phyloP scores from a whole-genome alignment of 2,329 filamentous ascomycete species.

The Fusarium decemcellulare region DNA sequence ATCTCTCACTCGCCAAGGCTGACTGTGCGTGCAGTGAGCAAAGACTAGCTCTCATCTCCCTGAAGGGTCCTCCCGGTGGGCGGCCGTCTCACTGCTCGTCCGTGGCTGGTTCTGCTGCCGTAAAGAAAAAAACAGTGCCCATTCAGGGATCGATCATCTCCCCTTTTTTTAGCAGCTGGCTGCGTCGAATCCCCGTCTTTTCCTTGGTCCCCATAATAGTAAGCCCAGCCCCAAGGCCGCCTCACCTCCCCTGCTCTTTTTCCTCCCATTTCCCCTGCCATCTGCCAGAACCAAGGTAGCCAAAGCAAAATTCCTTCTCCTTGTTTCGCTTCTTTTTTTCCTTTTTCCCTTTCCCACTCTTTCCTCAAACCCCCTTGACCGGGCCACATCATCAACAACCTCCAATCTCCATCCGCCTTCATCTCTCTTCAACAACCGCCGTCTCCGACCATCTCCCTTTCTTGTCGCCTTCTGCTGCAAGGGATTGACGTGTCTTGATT shows the following conservation, averaged over 20 bases:
- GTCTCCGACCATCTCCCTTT: conserved; percentile 4
- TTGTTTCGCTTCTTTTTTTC: conserved; percentile 24
- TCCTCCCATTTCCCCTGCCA: conserved; percentile 8
- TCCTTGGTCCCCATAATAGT: conserved; percentile 21
- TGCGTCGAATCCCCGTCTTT: too few relatives aligned
- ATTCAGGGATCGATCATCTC: conserved; percentile 17
- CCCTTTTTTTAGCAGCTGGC: conserved; percentile 11
- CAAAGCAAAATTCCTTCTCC: conserved; percentile 40
- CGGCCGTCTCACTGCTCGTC: not conserved
- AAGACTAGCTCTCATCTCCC: not conserved
- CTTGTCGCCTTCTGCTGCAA: conserved; percentile 10
- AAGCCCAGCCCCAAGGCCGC: conserved; percentile 41
- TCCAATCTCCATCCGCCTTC: conserved; percentile 16
- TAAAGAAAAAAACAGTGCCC: not conserved
- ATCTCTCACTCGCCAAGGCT: not conserved
- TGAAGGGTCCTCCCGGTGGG: not conserved
- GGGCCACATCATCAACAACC: conserved; percentile 24
- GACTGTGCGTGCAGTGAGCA: not conserved
- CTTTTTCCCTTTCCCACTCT: conserved; percentile 27
- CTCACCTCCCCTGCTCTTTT: conserved; percentile 32
- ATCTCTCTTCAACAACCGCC: conserved; percentile 7
- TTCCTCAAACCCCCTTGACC: conserved; percentile 19
- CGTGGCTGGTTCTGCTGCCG: not conserved
- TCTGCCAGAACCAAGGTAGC: not conserved
- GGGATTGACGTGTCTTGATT: conserved; percentile 40